Evolutionary conservation across 2,329 filamentous ascomycete genomes (phyloP).

Genomic region (Talaromyces atroroseus): DNA sequence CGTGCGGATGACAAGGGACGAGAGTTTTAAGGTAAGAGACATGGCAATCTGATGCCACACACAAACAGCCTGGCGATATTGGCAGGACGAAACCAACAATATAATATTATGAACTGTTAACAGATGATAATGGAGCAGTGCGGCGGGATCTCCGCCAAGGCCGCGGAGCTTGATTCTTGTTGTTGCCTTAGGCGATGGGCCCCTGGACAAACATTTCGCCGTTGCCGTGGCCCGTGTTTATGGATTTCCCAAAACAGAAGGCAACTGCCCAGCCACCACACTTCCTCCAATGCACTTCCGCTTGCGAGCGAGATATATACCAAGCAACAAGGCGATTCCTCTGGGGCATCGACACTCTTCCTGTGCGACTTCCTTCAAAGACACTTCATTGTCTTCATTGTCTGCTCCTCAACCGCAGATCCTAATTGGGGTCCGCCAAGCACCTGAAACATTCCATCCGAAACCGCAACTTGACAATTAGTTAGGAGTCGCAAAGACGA

Average conservation of each 20-base stretch:
- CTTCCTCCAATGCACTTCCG: background rate
- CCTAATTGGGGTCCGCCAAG: constrained; percentile 9
- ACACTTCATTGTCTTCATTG: background rate
- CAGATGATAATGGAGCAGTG: constrained; percentile 59
- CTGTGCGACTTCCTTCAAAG: background rate
- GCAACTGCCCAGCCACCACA: constrained; percentile 7
- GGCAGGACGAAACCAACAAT: background rate
- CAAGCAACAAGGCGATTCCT: background rate
- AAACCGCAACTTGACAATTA: background rate
- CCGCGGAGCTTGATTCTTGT: background rate
- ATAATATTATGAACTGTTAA: too few species aligned
- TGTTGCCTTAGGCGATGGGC: constrained; percentile 13
- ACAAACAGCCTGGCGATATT: background rate
- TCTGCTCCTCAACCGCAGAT: constrained; percentile 12
- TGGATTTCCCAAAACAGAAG: constrained; percentile 33
- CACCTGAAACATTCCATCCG: constrained; percentile 5
- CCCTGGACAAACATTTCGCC: constrained; percentile 3
- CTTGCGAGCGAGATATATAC: background rate
- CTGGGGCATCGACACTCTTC: background rate
- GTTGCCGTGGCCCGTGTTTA: constrained; percentile 31
- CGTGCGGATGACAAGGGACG: constrained; percentile 59
- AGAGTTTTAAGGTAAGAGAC: constrained; percentile 62
- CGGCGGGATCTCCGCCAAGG: constrained; percentile 55
- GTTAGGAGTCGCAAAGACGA: constrained; percentile 2
- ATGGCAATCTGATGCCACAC: constrained; percentile 31